These are phyloP conservation scores for Cryptosporidium meleagridis DNA, from an alignment of 169 alveolate species.

Conservation along the genomic window DNA sequence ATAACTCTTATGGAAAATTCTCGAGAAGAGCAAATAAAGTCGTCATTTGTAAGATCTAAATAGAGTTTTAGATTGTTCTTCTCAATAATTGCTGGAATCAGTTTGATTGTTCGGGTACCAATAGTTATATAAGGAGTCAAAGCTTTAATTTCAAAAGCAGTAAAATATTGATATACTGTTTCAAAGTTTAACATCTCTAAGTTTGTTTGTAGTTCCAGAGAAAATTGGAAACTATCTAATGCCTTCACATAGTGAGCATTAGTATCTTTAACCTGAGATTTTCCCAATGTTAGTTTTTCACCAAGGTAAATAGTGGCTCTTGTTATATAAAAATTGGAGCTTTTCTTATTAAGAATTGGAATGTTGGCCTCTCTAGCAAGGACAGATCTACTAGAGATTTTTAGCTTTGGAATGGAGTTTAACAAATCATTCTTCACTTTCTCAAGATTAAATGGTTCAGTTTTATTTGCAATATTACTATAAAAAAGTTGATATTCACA, in stretches of 20 bases:
- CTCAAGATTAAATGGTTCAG: background rate
- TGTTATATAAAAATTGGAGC: background rate
- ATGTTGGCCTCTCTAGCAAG: conserved; percentile 10
- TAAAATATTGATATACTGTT: background rate
- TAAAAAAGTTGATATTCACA: conserved; percentile 42
- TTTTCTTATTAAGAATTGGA: conserved; percentile 13
- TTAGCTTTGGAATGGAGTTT: conserved; percentile 3
- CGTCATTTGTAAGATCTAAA: conserved; percentile 31
- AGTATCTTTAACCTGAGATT: background rate
- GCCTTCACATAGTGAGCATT: background rate
- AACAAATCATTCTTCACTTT: background rate
- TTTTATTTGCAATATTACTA: background rate
- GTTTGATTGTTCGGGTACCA: conserved; percentile 36
- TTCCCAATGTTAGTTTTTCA: background rate
- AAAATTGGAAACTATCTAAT: background rate
- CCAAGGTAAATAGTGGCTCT: background rate
- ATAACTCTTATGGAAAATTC: conserved; percentile 22
- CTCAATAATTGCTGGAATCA: conserved; percentile 11
- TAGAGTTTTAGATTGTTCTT: background rate
- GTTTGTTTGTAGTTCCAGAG: conserved; percentile 5
- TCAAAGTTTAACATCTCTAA: background rate
- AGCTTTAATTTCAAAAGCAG: conserved; percentile 40
- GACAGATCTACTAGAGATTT: conserved; percentile 21
- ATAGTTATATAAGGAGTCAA: conserved; percentile 25
- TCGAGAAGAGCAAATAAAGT: conserved; percentile 44